phyloP scores from a whole-genome alignment of 495 filamentous ascomycete species.

The Hyaloscypha hepaticicola region DNA sequence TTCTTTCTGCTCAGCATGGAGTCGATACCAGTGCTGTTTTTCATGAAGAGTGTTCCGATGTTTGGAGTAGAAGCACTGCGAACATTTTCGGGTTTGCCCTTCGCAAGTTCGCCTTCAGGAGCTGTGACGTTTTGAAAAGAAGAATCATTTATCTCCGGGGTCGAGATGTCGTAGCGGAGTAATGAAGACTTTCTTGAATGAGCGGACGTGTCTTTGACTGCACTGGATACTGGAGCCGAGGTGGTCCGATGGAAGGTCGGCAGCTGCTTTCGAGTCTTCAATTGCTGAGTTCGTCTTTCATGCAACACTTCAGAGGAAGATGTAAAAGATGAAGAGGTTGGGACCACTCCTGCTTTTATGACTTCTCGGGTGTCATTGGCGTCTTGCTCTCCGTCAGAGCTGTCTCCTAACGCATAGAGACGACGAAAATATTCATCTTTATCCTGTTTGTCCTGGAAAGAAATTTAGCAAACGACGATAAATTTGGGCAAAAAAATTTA shows the following conservation, averaged over 20 bases:
- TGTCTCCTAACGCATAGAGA: slow-evolving; percentile 46
- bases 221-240: slow-evolving; percentile 22
- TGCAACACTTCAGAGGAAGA: slow-evolving; percentile 5
- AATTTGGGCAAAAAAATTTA: background rate
- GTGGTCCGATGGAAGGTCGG: slow-evolving; percentile 21
- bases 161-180: slow-evolving; percentile 18
- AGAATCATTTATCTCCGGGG: slow-evolving; percentile 3
- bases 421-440: slow-evolving; percentile 43
- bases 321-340: slow-evolving; percentile 13
- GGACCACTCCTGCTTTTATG: slow-evolving; percentile 1
- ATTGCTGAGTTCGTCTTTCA: background rate
- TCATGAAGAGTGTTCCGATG: slow-evolving; percentile 22
- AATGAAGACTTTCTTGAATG: slow-evolving; percentile 13
- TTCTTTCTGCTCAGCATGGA: slow-evolving; percentile 20
- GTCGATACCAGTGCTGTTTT: slow-evolving; percentile 24
- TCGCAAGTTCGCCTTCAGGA: background rate
- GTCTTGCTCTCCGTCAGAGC: slow-evolving; percentile 39
- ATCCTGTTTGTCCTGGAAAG: slow-evolving; percentile 18
- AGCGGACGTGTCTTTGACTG: slow-evolving; percentile 18
- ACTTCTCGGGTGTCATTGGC: slow-evolving; percentile 20
- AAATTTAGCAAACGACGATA: background rate
- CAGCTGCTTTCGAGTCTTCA: slow-evolving; percentile 7
- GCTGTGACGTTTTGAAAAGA: slow-evolving; percentile 15
- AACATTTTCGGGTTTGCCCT: slow-evolving; percentile 8
- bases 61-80: slow-evolving; percentile 28